Base-by-base conservation (phyloP, 208 protist species). In the Herpetomonas muscarum region DNA sequence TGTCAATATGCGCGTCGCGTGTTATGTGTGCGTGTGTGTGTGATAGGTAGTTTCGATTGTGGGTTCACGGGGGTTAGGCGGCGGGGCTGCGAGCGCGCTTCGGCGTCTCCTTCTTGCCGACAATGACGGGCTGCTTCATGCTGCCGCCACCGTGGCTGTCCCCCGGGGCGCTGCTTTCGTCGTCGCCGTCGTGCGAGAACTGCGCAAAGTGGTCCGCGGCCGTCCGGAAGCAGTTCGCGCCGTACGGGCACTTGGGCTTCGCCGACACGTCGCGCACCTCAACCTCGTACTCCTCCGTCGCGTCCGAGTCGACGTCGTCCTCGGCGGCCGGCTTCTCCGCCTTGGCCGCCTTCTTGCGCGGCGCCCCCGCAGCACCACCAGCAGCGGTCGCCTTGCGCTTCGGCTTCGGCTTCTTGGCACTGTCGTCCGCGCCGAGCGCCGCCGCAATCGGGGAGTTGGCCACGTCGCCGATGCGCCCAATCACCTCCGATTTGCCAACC, bases 211-310 rank as follows among this genome's bases (percentile, higher is more conserved):
- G 85, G 21, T 81, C 68, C 13, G 63, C 36, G 41, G 76, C 69
- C 0, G 75, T 89, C 32, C 81, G 80, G 45, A 88, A 92, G 71
- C 85, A 92, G 29, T 67, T 67, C 9, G 52, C 56, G 2, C 81
- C 81, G 48, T 85, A 88, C 10, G 85, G 85, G 55, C 85, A 92
- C 24, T 32, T n/a, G 37, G 68, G 79, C 58, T 74, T 74, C 22
- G 47, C 71, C 0, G 39, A 24, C 45, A 70, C 74, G 29, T 56
- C 31, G 47, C 70, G 31, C 36, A 92, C 74, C 6, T 64, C 85
- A 19, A 87, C 76, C 44, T 85, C 76, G 60, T 81, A 85, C 55
- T 92, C 81, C 0, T 83, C 78, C 45, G 85, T 92, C 13, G 78
- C 71, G 28, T 88, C 76, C 1, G 85, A 89, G 36, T 74, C 72